Conservation (phyloP, 2,329 filamentous ascomycete species). For the Xylaria sp. region DNA sequence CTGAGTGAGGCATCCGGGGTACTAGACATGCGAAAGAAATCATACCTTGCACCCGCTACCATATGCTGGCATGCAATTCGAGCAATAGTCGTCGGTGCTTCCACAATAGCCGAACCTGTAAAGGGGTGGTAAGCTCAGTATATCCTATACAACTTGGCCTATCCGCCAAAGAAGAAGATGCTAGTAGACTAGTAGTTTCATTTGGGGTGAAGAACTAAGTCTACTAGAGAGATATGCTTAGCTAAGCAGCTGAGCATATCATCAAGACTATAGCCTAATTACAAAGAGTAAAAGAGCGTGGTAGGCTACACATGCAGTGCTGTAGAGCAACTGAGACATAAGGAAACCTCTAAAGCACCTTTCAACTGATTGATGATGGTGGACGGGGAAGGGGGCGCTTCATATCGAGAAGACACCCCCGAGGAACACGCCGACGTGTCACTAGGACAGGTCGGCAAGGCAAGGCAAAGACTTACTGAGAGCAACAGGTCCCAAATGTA, state of each 20-base stretch:
- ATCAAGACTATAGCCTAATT: neutral
- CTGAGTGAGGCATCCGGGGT: neutral
- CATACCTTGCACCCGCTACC: slow-evolving; percentile 48
- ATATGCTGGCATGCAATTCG: slow-evolving; percentile 52
- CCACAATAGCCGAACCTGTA: slow-evolving; percentile 53
- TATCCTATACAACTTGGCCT: slow-evolving; percentile 9
- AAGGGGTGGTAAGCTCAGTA: slow-evolving; percentile 29
- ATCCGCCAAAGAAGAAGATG: neutral
- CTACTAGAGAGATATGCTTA: neutral
- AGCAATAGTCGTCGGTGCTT: slow-evolving; percentile 54
- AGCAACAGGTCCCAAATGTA: slow-evolving; percentile 49
- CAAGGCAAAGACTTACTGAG: slow-evolving; percentile 42
- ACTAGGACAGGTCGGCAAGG: neutral
- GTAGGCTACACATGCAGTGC: neutral
- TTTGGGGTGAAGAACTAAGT: neutral
- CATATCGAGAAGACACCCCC: slow-evolving; percentile 5
- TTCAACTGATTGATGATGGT: neutral
- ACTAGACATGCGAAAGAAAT: slow-evolving; percentile 18
- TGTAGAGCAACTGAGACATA: neutral
- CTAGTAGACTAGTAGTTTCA: neutral
- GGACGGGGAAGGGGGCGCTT: neutral
- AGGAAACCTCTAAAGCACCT: neutral
- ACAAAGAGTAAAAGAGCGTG: slow-evolving; percentile 3
- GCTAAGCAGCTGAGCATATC: too few species aligned
- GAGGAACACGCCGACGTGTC: neutral